These are phyloP conservation scores for Purpureocillium lavendulum DNA, from an alignment of 2,329 filamentous ascomycete genomes.

Conservation along the genomic window DNA sequence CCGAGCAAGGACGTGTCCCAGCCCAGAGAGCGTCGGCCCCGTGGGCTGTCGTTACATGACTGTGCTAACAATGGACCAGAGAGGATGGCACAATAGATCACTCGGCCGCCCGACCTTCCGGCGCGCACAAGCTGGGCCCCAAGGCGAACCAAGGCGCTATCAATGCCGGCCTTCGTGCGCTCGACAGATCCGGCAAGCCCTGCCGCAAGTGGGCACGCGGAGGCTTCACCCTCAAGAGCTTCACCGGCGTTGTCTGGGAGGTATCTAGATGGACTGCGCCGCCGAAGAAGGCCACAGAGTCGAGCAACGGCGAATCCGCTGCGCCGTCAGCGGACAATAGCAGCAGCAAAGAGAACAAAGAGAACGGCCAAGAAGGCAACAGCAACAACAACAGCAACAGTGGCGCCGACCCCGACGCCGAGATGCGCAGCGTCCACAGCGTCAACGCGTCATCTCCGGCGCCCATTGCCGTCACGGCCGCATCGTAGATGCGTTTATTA, in stretches of 20 bases:
- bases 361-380: constrained; percentile 44
- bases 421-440: constrained; percentile 45
- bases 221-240: constrained; percentile 78
- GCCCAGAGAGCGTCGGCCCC: too few species aligned
- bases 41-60: neutral
- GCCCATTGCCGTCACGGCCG: constrained; percentile 37
- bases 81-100: constrained; percentile 57
- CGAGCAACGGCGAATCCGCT: constrained; percentile 36
- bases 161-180: constrained; percentile 88
- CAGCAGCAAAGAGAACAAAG: constrained; percentile 58
- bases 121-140: constrained; percentile 78
- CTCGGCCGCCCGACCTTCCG: constrained; percentile 39
- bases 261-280: constrained; percentile 77
- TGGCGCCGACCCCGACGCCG: constrained; percentile 40
- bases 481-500: constrained; percentile 17
- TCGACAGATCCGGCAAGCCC: constrained; percentile 85
- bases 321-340: constrained; percentile 36
- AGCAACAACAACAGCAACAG: constrained; percentile 37
- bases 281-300: constrained; percentile 41
- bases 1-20: too few species aligned
- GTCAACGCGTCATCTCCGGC: constrained; percentile 43
- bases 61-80: constrained; percentile 30
- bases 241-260: constrained; percentile 80
- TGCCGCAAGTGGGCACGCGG: constrained; percentile 88
- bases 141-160: constrained; percentile 97